Percentiles rank a stretch among this genome's conserved stretches.
phyloP scores from a whole-genome alignment of 1,284 basidiomycete species.

The Ganoderma multipileum region DNA sequence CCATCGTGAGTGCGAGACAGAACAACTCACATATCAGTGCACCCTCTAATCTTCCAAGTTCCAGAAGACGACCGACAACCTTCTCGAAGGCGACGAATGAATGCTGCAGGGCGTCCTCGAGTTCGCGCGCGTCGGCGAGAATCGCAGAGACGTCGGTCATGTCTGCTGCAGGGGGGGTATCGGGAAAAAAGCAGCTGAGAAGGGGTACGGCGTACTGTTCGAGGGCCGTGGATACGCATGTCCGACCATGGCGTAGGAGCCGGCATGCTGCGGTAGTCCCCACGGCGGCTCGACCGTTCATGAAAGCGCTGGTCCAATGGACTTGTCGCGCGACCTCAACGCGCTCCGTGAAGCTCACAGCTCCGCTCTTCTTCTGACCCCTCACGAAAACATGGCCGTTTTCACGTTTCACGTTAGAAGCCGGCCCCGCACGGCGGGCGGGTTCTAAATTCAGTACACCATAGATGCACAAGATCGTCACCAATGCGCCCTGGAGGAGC shows the following conservation, averaged over 20 bases:
- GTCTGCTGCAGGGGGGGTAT: background rate
- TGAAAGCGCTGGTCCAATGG: too few relatives aligned
- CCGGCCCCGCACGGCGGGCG: background rate
- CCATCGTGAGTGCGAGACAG: background rate
- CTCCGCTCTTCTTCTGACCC: too few relatives aligned
- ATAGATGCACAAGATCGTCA: background rate
- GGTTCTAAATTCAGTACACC: background rate
- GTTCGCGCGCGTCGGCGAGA: background rate
- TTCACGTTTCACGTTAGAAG: background rate
- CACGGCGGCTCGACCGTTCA: background rate
- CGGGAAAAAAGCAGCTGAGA: background rate
- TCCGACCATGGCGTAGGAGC: background rate
- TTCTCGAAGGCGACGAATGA: background rate
- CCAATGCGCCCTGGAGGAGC: too few relatives aligned
- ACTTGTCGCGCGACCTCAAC: too few relatives aligned
- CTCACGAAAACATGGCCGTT: background rate
- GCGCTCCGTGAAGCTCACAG: too few relatives aligned
- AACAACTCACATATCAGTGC: background rate
- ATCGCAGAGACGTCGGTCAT: background rate
- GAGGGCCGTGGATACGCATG: background rate
- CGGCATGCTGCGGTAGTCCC: constrained; percentile 4
- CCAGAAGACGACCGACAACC: background rate
- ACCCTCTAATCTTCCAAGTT: background rate
- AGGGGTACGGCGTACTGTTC: background rate
- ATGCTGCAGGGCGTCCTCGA: background rate